A percentile compares a stretch with the other conserved stretches of the same genome.
phyloP scores from a whole-genome alignment of 73 alveolate species.

The Breviolum minutum region DNA sequence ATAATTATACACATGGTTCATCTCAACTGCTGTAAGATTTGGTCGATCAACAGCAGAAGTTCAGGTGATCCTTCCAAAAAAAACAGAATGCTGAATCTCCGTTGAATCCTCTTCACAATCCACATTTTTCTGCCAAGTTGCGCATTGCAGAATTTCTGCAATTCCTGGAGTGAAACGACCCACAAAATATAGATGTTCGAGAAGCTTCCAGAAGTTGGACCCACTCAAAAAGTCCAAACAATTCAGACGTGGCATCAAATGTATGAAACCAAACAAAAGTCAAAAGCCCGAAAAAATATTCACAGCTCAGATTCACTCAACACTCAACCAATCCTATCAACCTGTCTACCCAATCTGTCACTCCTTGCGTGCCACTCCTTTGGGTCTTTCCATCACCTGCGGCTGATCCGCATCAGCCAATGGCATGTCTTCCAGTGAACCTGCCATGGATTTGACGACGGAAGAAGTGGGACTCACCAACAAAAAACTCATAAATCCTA shows the following conservation, averaged over 20 bases:
- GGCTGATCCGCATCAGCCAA: background rate
- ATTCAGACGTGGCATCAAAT: no score
- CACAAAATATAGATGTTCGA: background rate
- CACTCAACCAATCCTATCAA: background rate
- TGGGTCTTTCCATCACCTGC: background rate
- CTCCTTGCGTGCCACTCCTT: constrained; percentile 24
- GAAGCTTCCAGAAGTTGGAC: background rate
- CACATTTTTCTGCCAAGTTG: background rate
- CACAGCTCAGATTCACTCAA: background rate
- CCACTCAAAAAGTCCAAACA: background rate
- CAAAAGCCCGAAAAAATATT: background rate
- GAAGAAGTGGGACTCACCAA: no score
- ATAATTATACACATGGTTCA: no score
- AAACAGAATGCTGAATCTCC: no score
- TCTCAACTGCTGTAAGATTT: no score
- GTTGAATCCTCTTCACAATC: no score
- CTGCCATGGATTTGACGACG: no score
- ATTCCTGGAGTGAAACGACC: background rate
- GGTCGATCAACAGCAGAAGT: no score
- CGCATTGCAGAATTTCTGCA: background rate
- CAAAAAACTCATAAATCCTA: no score
- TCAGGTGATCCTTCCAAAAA: no score
- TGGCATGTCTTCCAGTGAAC: no score
- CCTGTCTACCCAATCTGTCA: background rate
- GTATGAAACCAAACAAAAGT: no score